Conservation (phyloP, 2,329 filamentous ascomycete genomes). For the Xylogone sp. region DNA sequence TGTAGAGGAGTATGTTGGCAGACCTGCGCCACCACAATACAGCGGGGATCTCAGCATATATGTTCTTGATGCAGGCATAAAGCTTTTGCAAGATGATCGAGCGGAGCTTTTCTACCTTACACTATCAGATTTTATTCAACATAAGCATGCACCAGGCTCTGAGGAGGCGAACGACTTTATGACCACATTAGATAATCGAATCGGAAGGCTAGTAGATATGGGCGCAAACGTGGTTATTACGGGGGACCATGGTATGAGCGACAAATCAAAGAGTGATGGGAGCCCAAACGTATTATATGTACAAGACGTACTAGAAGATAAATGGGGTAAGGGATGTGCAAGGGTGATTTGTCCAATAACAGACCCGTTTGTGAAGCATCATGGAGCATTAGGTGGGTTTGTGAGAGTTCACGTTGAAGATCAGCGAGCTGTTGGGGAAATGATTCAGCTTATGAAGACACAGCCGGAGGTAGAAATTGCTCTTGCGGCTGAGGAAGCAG, state of each 20-base stretch:
- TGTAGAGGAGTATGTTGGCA: slow-evolving; percentile 34
- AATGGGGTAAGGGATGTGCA: slow-evolving; percentile 26
- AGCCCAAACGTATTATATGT: slow-evolving; percentile 36
- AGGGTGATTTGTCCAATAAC: slow-evolving; percentile 41
- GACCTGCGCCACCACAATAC: slow-evolving; percentile 34
- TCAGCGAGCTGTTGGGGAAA: slow-evolving; percentile 18
- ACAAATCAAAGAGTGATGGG: slow-evolving; percentile 31
- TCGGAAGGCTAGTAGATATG: slow-evolving; percentile 29
- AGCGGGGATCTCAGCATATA: slow-evolving; percentile 39
- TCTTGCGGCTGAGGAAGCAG: slow-evolving; percentile 28
- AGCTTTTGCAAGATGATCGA: slow-evolving; percentile 33
- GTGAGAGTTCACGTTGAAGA: slow-evolving; percentile 35
- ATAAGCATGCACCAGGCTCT: slow-evolving; percentile 35
- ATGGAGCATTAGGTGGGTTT: slow-evolving; percentile 38
- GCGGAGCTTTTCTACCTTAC: slow-evolving; percentile 40
- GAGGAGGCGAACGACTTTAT: slow-evolving; percentile 35
- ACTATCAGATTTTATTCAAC: slow-evolving; percentile 41
- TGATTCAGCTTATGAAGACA: slow-evolving; percentile 18
- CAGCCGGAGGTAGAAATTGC: slow-evolving; percentile 22
- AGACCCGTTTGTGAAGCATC: slow-evolving; percentile 39
- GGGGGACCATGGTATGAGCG: slow-evolving; percentile 41
- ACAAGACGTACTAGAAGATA: slow-evolving; percentile 31
- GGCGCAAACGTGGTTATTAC: slow-evolving; percentile 36
- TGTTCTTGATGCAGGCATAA: slow-evolving; percentile 39
- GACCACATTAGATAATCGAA: slow-evolving; percentile 27